phyloP scores from a whole-genome alignment of 2,329 filamentous ascomycete species.

The Harringtonia lauricola region DNA sequence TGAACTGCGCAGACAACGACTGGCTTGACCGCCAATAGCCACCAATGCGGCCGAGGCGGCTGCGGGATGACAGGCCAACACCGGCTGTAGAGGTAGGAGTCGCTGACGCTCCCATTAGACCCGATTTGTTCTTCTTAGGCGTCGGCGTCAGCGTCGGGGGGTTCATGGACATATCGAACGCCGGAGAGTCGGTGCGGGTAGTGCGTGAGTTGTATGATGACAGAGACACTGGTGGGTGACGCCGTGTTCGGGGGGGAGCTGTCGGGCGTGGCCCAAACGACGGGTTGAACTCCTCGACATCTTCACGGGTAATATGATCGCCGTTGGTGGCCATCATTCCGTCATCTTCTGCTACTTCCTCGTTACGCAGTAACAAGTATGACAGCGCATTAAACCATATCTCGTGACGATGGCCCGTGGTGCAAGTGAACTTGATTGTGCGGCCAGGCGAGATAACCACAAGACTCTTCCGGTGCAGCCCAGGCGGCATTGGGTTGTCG shows the following conservation, averaged over 20 bases:
- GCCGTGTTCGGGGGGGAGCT: slow-evolving; percentile 27
- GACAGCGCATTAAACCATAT: slow-evolving; percentile 98
- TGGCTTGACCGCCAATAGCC: slow-evolving; percentile 46
- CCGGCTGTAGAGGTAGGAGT: slow-evolving; percentile 12
- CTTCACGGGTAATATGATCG: slow-evolving; percentile 46
- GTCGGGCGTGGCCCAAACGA: slow-evolving; percentile 25
- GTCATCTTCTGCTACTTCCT: slow-evolving; percentile 32
- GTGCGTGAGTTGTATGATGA: slow-evolving; percentile 73
- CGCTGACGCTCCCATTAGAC: slow-evolving; percentile 15
- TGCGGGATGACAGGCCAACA: slow-evolving; percentile 20
- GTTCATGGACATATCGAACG: slow-evolving; percentile 33
- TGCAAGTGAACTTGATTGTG: slow-evolving; percentile 85
- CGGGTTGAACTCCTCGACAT: slow-evolving; percentile 76
- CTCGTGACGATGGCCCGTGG: slow-evolving; percentile 88
- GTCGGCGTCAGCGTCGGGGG: slow-evolving; percentile 47
- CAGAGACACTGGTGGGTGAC: slow-evolving; percentile 50
- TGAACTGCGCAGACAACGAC: slow-evolving; percentile 30
- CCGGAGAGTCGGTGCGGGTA: slow-evolving; percentile 54
- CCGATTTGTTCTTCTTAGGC: slow-evolving; percentile 24
- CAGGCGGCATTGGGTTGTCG: slow-evolving; percentile 90
- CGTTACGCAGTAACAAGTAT: slow-evolving; percentile 75
- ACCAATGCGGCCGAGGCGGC: slow-evolving; percentile 47
- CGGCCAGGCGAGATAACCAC: slow-evolving; percentile 83
- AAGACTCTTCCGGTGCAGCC: slow-evolving; percentile 87
- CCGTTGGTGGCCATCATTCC: slow-evolving; percentile 37